Conservation (phyloP, 2,329 filamentous ascomycete species). For the Aspergillus amoenus region DNA sequence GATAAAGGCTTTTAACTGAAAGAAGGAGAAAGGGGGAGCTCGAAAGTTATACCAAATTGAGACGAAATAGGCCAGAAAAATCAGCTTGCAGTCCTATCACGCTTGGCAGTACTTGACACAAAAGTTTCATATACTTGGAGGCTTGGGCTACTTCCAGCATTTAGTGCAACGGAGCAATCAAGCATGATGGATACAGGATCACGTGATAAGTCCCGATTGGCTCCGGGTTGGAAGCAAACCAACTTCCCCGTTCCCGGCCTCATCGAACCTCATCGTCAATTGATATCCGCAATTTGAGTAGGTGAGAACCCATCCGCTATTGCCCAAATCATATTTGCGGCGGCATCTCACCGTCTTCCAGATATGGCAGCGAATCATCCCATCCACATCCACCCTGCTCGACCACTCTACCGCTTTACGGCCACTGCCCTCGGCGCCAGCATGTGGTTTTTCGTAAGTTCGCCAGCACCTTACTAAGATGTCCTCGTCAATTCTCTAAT, state of each 20-base stretch:
- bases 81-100: background rate
- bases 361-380: slow-evolving; percentile 45
- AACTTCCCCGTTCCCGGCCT: background rate
- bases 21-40: background rate
- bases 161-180: background rate
- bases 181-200: background rate
- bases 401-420: slow-evolving; percentile 76
- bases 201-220: background rate
- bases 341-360: slow-evolving; percentile 11
- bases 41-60: background rate
- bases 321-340: background rate
- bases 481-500: background rate
- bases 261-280: background rate
- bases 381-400: slow-evolving; percentile 56
- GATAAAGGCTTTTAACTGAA: background rate
- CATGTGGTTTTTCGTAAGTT: slow-evolving; percentile 96
- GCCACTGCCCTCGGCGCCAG: slow-evolving; percentile 86
- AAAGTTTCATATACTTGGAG: background rate
- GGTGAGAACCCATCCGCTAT: background rate
- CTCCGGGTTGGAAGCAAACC: background rate
- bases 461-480: background rate
- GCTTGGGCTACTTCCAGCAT: background rate
- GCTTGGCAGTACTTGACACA: background rate
- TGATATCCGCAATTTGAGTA: background rate
- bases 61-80: background rate